phyloP scores from a whole-genome alignment of 345 rosid species.

The Aquilaria yunnanensis region DNA sequence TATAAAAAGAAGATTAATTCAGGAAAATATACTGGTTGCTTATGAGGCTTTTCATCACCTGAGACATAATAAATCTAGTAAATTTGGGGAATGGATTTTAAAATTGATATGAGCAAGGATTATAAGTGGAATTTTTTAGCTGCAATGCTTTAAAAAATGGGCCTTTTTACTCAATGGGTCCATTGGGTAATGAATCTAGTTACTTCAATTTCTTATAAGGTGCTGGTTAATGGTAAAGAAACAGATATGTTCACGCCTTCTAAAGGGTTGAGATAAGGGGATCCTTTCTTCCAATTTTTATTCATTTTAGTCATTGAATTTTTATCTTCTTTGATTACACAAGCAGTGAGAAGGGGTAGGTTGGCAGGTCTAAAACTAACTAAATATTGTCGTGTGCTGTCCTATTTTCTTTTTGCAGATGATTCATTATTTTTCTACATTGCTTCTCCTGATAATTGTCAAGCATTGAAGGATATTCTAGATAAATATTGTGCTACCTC shows the following conservation, averaged over 20 bases:
- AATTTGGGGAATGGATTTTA: no score
- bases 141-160: constrained; percentile 22
- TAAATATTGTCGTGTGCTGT: background rate
- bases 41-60: background rate
- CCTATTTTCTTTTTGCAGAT: background rate
- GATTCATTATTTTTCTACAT: background rate
- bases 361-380: background rate
- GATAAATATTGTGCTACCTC: background rate
- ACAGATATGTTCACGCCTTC: background rate
- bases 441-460: background rate
- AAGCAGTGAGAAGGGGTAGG: background rate
- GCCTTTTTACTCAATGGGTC: background rate
- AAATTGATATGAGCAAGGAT: no score
- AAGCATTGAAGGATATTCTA: background rate
- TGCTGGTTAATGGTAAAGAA: background rate
- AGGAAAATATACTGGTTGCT: background rate
- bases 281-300: background rate
- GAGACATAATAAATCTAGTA: background rate
- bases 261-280: background rate
- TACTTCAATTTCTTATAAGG: background rate
- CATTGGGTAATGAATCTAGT: background rate
- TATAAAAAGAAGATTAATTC: background rate
- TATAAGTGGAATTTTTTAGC: no score
- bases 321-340: no score
- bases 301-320: background rate